Conservation (phyloP, 805 yeast species). For the Pichia membranifaciens region DNA sequence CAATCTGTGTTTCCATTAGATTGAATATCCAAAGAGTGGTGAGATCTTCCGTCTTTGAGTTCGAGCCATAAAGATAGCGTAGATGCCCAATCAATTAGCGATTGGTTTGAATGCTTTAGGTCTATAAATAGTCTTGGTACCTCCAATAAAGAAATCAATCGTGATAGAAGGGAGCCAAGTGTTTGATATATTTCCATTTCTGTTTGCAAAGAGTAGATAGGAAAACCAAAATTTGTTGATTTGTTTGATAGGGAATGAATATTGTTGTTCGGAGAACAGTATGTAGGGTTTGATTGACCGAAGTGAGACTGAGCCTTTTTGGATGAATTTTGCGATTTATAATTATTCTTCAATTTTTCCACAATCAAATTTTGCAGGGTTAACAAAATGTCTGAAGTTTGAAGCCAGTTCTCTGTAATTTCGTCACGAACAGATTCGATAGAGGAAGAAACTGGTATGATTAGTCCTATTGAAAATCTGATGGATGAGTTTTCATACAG, state of each 20-base stretch:
- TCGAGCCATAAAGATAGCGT: conserved; percentile 51
- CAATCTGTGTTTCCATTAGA: background rate
- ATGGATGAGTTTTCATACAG: conserved; percentile 16
- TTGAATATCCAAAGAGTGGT: background rate
- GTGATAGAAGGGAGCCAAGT: conserved; percentile 33
- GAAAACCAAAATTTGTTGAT: conserved; percentile 28
- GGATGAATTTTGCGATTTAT: conserved; percentile 6
- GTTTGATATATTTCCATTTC: conserved; percentile 39
- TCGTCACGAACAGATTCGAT: conserved; percentile 32
- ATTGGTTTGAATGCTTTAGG: conserved; percentile 34
- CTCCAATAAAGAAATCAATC: conserved; percentile 36
- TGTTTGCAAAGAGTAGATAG: conserved; percentile 36
- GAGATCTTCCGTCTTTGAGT: conserved; percentile 39
- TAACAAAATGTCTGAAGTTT: conserved; percentile 36
- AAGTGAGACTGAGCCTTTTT: conserved; percentile 1
- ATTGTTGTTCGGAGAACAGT: background rate
- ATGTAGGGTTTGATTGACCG: too few species aligned
- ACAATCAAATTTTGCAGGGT: conserved; percentile 36
- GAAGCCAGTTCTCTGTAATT: conserved; percentile 45
- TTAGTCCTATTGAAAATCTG: conserved; percentile 43
- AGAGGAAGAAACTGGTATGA: conserved; percentile 38
- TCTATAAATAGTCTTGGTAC: conserved; percentile 43
- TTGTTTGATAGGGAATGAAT: background rate
- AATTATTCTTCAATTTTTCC: conserved; percentile 31
- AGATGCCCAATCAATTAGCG: conserved; percentile 45